A percentile compares a stretch with the other conserved stretches of the same genome.
Evolutionary conservation across 345 rosid species (phyloP).

Genomic region (Acer saccharum): DNA sequence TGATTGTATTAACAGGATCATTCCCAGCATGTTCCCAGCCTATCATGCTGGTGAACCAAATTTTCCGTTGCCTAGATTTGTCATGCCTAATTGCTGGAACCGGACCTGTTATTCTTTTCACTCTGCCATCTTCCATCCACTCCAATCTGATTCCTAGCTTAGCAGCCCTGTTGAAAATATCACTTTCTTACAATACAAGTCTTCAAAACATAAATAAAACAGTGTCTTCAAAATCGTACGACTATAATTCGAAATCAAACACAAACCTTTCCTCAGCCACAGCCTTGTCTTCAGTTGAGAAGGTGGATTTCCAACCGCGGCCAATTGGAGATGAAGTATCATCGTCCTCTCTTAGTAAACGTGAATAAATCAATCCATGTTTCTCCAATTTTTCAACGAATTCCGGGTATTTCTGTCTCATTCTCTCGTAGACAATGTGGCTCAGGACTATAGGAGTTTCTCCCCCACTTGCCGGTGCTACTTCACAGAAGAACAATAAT

Average conservation of each 20-base stretch:
- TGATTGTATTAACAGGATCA: conserved; percentile 68
- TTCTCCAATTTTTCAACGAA: conserved; percentile 68
- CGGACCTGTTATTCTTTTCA: conserved; percentile 80
- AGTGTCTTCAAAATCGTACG: too few relatives aligned
- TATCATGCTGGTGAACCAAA: conserved; percentile 92
- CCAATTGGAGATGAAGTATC: conserved; percentile 84
- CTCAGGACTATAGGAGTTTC: conserved; percentile 91
- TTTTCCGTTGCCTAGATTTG: conserved; percentile 62
- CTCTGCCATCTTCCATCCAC: conserved; percentile 78
- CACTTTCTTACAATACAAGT: not conserved
- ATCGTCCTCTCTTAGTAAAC: conserved; percentile 72
- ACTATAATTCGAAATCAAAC: not conserved
- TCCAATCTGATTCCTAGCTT: conserved; percentile 77
- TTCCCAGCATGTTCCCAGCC: conserved; percentile 80
- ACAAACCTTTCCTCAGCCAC: conserved; percentile 73
- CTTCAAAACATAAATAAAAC: too few relatives aligned
- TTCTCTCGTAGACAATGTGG: conserved; percentile 72
- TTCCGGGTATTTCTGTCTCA: conserved; percentile 65
- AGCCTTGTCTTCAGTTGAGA: conserved; percentile 68
- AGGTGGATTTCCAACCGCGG: conserved; percentile 94
- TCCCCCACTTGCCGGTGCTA: conserved; percentile 79
- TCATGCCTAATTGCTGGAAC: conserved; percentile 72
- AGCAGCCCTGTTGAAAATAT: conserved; percentile 56
- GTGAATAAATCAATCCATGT: conserved; percentile 66
- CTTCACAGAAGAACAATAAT: conserved; percentile 85